Evolutionary conservation across 2,329 filamentous ascomycete genomes (phyloP), one percentile per base, ranked within the genome.

Genomic region (Seiridium unicorne): DNA sequence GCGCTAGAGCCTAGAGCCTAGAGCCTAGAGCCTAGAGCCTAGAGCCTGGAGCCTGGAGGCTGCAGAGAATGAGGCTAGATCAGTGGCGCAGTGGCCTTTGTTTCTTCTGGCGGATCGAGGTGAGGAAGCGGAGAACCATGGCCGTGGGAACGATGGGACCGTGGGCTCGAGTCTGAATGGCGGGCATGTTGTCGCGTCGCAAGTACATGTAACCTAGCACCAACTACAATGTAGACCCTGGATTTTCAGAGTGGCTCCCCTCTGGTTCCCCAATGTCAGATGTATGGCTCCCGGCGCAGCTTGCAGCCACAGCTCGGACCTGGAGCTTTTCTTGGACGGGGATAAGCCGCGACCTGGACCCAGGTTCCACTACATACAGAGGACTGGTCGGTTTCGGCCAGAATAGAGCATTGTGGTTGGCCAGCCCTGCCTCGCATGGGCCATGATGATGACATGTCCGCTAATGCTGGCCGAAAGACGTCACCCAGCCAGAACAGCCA

Each of bases 391-490:
- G n/a, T 11, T 42, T 6, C 7, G 38, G 38, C 7, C 11, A 6
- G 11, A 11, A 7, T 42, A 11, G 11, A 42, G 38, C 11, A 11
- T 11, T 31, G 10, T 58, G 35, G 51, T 58, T 58, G 55, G 55
- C 6, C 46, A 58, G 55, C 55, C 55, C 55, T 58, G 55, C 32
- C 18, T 51, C 44, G 44, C 46, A 36, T 51, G 34, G 46, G 11
- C 55, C 32, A 58, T 35, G 9, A 58, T 58, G 55, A 58, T 58
- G 55, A 58, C 55, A 58, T 58, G 46, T 32, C 26, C 54, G 42
- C 44, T 36, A 42, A 11, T 11, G 35, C 51, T 44, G 18, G n/a
- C 54, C 54, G 11, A 44, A 47, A 35, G 40, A 57, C 55, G 55
- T 58, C 55, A 58, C 55, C 32, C 42, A 44, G 53, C 8, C 32